Base-by-base conservation (phyloP, 768 basidiomycete species). In the Pleurotus tuoliensis region DNA sequence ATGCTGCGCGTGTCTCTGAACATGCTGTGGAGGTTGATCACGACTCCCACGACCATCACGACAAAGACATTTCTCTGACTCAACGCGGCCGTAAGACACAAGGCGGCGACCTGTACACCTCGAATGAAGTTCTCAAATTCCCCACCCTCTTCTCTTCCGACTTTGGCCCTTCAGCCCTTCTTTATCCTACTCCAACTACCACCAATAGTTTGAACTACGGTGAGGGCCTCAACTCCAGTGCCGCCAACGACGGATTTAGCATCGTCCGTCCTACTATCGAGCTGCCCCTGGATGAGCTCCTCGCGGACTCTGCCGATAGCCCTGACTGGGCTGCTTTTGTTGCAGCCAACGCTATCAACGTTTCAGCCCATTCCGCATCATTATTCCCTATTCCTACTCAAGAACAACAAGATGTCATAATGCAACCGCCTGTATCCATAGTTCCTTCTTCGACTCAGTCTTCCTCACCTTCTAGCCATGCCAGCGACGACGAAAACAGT, bases 221-320 rank as follows among this genome's bases (percentile, higher is more conserved):
- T 54, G 90, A 92, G 71, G 89, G 84, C 47, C 76, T 85, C 63
- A 81, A 73, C 64, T 66, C 74, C 57, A 71, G 75, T 59, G 70
- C 71, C 40, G 64, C 67, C 56, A 74, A 80, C 20, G 79, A 83
- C 56, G 72, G 77, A 34, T 81, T 90, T 64, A 79, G 79, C 69
- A 83, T 92, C 59, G 67, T 74, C 7, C 83, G 90, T 9, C 92
- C 90, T 0, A 92, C 92, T 43, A 92, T 92, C 64, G 90, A 93
- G 66, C 82, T 92, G 24, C 86, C 88, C 4, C 80, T 93, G n/a
- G 90, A 94, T 61, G 90, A 94, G 59, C 77, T 93, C 57, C 80
- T 93, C 58, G 56, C 63, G 44, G 68, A 67, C 18, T 51, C 61
- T 18, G 62, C 62, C 39, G 66, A 67, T 22, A 53, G 51, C 51